Base-by-base conservation (phyloP, 495 filamentous ascomycete genomes). In the Aspergillus egyptiacus region DNA sequence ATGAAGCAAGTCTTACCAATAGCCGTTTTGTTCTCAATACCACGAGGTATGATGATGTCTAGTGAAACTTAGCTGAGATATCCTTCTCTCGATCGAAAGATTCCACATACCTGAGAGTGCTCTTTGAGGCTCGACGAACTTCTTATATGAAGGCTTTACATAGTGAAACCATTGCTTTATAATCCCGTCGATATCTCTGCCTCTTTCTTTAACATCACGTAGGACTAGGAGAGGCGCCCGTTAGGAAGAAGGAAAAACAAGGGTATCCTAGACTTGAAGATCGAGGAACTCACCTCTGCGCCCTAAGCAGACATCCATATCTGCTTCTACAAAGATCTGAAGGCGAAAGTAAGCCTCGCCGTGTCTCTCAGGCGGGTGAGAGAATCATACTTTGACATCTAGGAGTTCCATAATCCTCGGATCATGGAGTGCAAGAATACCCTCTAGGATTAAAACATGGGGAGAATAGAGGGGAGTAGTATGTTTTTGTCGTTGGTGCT, bases 91-190 rank as follows among this genome's bases (percentile, higher is more conserved):
- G 33, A 10, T 39, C 6, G 39, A 34, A n/a, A 15, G n/a, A 23
- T 33, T 48, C 33, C 44, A 52, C 68, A 48, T 60, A 81, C 81
- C 79, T 50, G 89, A 89, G 48, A 89, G 80, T 47, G 85, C 80
- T 19, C 89, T 77, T 60, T 98, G 93, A 35, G 94, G 93, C 53
- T 95, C 81, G 38, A 98, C 93, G 62, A 78, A 96, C 71, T 77
- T 74, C 51, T 89, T 85, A 55, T 90, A 96, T 50, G 96, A 96
- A 3, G 93, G 93, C 66, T 98, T 98, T 6, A 98, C 93, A 65
- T 84, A 98, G 28, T 65, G 64, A 62, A 96, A 96, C 93, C 93
- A 98, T 66, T 98, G 93, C 65, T 97, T 97, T 59, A 97, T 91
- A 59, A 90, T 91, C 31, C 93, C 93, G 54, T 95, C 87, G 48